Conservation (phyloP, 352 stramenopile genomes). For the Globisporangium rhizosaccharum region DNA sequence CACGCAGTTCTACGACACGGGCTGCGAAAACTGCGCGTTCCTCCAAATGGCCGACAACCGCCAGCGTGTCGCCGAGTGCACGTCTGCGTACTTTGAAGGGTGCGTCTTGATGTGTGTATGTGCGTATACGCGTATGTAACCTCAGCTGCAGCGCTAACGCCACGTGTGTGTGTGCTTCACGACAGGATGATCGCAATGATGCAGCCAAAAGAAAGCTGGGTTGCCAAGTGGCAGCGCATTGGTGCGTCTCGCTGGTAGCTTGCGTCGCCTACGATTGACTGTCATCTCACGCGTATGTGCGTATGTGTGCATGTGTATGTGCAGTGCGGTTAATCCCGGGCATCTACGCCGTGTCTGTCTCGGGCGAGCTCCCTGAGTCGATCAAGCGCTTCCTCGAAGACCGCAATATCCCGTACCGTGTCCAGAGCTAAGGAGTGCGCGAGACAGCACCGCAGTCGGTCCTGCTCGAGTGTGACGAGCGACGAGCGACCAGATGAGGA, state of each 20-base stretch:
- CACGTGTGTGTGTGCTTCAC: neutral
- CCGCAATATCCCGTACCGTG: slow-evolving; percentile 81
- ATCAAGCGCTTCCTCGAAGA: slow-evolving; percentile 88
- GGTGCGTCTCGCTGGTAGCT: slow-evolving; percentile 24
- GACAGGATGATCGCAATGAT: slow-evolving; percentile 87
- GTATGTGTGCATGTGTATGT: neutral
- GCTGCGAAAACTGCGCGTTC: slow-evolving; percentile 87
- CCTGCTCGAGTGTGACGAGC: too few relatives aligned
- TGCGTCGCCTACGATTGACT: neutral
- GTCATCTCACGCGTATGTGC: neutral
- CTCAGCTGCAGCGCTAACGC: too few relatives aligned
- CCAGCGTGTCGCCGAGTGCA: slow-evolving; percentile 84
- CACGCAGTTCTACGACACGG: slow-evolving; percentile 88
- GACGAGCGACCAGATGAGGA: too few relatives aligned
- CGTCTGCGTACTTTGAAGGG: slow-evolving; percentile 86
- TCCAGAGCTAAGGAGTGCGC: slow-evolving; percentile 37
- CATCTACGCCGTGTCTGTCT: slow-evolving; percentile 86
- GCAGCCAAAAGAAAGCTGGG: slow-evolving; percentile 86
- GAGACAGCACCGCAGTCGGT: neutral
- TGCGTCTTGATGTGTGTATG: slow-evolving; percentile 14
- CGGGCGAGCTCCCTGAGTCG: slow-evolving; percentile 77
- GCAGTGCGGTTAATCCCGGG: slow-evolving; percentile 74
- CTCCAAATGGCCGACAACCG: slow-evolving; percentile 89
- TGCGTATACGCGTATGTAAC: neutral
- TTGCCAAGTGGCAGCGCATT: slow-evolving; percentile 87